Conservation (phyloP, 805 yeast genomes). For the Candida maris region DNA sequence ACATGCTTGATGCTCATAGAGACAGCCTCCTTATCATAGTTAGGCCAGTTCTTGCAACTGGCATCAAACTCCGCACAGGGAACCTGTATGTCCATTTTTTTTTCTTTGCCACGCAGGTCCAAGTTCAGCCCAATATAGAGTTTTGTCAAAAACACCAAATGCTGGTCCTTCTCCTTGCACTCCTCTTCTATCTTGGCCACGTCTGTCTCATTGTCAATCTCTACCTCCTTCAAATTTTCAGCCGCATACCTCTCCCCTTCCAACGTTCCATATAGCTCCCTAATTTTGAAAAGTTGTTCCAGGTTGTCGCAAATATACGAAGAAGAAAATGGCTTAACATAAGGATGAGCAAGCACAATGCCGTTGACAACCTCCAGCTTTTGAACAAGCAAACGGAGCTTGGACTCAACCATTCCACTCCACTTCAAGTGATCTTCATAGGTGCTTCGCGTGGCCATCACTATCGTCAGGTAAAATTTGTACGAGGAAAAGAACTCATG, state of each 20-base stretch:
- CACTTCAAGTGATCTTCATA: conserved; percentile 85
- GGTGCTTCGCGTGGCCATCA: conserved; percentile 68
- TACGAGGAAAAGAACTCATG: conserved; percentile 82
- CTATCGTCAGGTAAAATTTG: conserved; percentile 80
- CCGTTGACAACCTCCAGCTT: conserved; percentile 79
- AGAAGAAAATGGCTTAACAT: conserved; percentile 67
- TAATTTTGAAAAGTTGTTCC: conserved; percentile 33
- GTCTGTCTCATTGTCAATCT: conserved; percentile 30
- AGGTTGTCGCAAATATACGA: conserved; percentile 42
- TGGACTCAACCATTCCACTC: conserved; percentile 92
- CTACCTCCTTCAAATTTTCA: conserved; percentile 31
- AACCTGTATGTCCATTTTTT: conserved; percentile 76
- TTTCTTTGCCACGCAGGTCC: conserved; percentile 47
- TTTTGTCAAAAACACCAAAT: conserved; percentile 58
- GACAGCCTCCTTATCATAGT: conserved; percentile 58
- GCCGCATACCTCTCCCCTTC: conserved; percentile 46
- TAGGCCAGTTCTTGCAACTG: conserved; percentile 69
- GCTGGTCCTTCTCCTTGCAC: conserved; percentile 23
- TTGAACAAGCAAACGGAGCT: conserved; percentile 72
- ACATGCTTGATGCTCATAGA: conserved; percentile 68
- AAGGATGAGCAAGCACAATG: conserved; percentile 85
- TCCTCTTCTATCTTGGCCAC: conserved; percentile 26
- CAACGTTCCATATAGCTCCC: conserved; percentile 50
- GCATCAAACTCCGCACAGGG: conserved; percentile 89
- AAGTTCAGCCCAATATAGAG: conserved; percentile 76